Conservation (phyloP, 75 land plant species). For the Cunninghamia lanceolata region DNA sequence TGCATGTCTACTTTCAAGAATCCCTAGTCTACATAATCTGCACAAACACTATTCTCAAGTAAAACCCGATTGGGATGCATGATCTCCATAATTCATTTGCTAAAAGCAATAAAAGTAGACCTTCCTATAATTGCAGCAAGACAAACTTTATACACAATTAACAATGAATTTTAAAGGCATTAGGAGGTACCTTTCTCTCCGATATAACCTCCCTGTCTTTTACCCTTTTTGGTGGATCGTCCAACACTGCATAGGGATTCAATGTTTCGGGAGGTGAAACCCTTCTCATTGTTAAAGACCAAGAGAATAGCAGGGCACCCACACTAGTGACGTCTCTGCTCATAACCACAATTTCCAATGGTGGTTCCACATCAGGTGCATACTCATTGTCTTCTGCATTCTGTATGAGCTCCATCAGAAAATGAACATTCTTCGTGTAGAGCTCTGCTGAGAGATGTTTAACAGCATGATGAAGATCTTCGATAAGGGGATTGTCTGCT, state of each 20-base stretch:
- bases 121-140: background rate
- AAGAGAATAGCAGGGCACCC: conserved; percentile 18
- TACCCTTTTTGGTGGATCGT: conserved; percentile 46
- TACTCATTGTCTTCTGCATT: conserved; percentile 60
- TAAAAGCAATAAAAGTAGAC: background rate
- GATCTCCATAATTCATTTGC: background rate
- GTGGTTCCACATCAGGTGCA: conserved; percentile 24
- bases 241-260: conserved; percentile 38
- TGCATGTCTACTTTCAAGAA: background rate
- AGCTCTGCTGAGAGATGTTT: conserved; percentile 51
- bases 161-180: background rate
- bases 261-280: too few species aligned
- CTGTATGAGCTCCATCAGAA: conserved; percentile 8
- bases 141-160: background rate
- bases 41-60: background rate
- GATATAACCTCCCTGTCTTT: conserved; percentile 8
- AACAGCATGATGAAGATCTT: conserved; percentile 51
- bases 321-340: conserved; percentile 38
- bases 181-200: conserved; percentile 31
- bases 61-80: background rate
- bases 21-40: background rate
- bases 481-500: conserved; percentile 22
- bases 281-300: too few species aligned
- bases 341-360: conserved; percentile 45
- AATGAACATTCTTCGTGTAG: conserved; percentile 15